Conservation (phyloP, 148 eudicot species). For the Limonium bicolor region DNA sequence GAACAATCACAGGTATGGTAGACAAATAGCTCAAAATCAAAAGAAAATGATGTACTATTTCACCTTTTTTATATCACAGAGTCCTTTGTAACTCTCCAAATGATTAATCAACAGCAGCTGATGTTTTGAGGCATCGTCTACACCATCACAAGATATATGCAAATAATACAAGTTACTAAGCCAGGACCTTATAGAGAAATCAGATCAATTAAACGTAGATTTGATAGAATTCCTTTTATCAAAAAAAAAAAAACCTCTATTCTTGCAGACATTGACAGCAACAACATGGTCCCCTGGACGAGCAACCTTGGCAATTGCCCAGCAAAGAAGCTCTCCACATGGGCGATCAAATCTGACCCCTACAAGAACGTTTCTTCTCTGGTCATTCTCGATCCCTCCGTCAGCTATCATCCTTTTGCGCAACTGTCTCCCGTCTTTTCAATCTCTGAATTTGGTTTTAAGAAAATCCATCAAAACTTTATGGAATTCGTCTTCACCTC, state of each 20-base stretch:
- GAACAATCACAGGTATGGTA: not conserved
- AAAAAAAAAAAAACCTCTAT: conserved; percentile 15
- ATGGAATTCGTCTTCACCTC: too few relatives aligned
- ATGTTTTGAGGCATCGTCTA: conserved; percentile 34
- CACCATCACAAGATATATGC: conserved; percentile 5
- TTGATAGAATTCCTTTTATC: not conserved
- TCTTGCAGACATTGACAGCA: conserved; percentile 52
- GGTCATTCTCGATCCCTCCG: conserved; percentile 11
- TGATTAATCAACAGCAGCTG: conserved; percentile 36
- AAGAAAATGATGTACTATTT: not conserved
- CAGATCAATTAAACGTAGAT: conserved; percentile 10
- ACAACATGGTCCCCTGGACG: conserved; percentile 49
- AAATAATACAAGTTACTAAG: not conserved
- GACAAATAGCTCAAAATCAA: not conserved
- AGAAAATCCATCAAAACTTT: too few relatives aligned
- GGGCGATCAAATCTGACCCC: conserved; percentile 46
- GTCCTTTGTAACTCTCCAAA: conserved; percentile 39
- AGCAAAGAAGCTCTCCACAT: conserved; percentile 48
- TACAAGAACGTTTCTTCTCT: conserved; percentile 43
- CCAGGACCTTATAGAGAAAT: too few relatives aligned
- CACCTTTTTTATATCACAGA: conserved; percentile 64
- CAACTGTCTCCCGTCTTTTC: too few relatives aligned
- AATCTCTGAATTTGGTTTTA: too few relatives aligned
- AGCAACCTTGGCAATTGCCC: conserved; percentile 82
- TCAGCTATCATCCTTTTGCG: conserved; percentile 18